Conservation (phyloP, 257 asterid genomes). For the Fraxinus americana region DNA sequence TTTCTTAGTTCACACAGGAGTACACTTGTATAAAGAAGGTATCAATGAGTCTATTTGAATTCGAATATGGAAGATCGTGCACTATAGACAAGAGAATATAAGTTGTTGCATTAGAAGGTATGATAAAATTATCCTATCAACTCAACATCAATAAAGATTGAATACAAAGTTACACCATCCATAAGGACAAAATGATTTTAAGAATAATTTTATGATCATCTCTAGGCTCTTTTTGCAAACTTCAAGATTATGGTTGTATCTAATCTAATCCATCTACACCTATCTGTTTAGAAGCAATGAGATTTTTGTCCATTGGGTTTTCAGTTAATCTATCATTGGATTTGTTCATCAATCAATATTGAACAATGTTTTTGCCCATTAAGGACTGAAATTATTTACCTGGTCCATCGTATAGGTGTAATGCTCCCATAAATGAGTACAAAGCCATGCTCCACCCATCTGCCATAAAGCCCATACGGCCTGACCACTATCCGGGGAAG, state of each 20-base stretch:
- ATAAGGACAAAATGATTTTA: not conserved
- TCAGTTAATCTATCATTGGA: too few relatives aligned
- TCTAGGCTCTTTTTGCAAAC: too few relatives aligned
- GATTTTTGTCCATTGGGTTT: too few relatives aligned
- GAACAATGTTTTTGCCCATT: not conserved
- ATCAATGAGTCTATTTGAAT: not conserved
- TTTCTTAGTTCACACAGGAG: not conserved
- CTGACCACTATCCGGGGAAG: slow-evolving; percentile 65
- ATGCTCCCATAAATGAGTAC: slow-evolving; percentile 85
- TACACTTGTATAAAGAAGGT: not conserved
- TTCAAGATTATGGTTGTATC: too few relatives aligned
- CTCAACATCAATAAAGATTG: not conserved
- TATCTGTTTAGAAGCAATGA: too few relatives aligned
- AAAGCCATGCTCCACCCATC: slow-evolving; percentile 93
- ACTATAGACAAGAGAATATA: not conserved
- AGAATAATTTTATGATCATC: too few relatives aligned
- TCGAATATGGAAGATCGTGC: too few relatives aligned
- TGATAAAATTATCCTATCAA: not conserved
- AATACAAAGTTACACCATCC: not conserved
- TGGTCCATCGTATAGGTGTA: slow-evolving; percentile 69
- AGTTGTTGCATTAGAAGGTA: not conserved
- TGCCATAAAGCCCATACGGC: slow-evolving; percentile 79
- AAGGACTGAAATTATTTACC: slow-evolving; percentile 32
- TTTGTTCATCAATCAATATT: not conserved
- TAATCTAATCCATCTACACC: too few relatives aligned